phyloP scores from a whole-genome alignment of 2,329 filamentous ascomycete genomes.

The Fusarium sp. region DNA sequence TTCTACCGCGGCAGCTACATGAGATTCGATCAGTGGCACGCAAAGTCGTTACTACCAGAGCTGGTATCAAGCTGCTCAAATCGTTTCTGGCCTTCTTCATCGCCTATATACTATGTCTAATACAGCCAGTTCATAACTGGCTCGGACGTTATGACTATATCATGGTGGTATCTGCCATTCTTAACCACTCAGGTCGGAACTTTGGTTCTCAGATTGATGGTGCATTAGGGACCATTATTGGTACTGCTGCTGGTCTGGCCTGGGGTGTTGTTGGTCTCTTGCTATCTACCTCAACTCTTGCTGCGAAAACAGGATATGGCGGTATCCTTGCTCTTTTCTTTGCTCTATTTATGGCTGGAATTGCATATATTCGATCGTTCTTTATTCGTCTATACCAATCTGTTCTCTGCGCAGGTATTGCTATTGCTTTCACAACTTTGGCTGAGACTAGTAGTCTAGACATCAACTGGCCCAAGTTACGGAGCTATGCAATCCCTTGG shows the following conservation, averaged over 20 bases:
- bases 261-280: constrained; percentile 70
- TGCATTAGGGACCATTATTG: constrained; percentile 66
- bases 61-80: constrained; percentile 67
- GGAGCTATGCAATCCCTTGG: constrained; percentile 70
- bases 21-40: constrained; percentile 59
- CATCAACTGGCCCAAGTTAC: constrained; percentile 66
- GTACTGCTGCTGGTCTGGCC: constrained; percentile 67
- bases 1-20: constrained; percentile 64
- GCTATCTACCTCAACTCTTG: constrained; percentile 65
- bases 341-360: constrained; percentile 65
- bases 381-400: constrained; percentile 71
- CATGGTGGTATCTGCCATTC: constrained; percentile 69
- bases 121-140: constrained; percentile 64
- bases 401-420: constrained; percentile 69
- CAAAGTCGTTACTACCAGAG: constrained; percentile 63
- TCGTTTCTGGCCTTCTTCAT: constrained; percentile 71
- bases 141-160: constrained; percentile 70
- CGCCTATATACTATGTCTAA: constrained; percentile 69
- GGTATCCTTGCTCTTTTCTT: constrained; percentile 71
- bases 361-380: constrained; percentile 69
- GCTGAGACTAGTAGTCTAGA: constrained; percentile 61
- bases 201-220: constrained; percentile 72
- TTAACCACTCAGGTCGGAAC: constrained; percentile 71
- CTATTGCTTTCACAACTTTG: constrained; percentile 68
- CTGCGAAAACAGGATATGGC: constrained; percentile 65